Evolutionary conservation across 2,329 filamentous ascomycete species (phyloP).

Genomic region (Chaetomium sp.): DNA sequence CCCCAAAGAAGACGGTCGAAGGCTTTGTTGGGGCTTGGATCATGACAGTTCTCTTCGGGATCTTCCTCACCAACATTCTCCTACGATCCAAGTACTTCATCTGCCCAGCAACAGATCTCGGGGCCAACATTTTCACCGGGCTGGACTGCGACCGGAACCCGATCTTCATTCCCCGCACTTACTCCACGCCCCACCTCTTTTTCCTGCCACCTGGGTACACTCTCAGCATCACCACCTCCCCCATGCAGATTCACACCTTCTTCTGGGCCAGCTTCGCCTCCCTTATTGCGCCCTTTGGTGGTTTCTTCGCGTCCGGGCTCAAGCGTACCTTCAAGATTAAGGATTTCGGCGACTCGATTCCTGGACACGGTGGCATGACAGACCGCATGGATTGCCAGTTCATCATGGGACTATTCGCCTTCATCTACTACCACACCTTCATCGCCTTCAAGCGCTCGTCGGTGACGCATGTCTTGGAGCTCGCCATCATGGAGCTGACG

Average conservation of each 20-base stretch:
- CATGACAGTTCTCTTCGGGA: conserved; percentile 83
- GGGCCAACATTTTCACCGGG: conserved; percentile 86
- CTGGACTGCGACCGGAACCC: conserved; percentile 87
- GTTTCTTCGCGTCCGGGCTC: conserved; percentile 94
- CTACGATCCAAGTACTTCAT: conserved; percentile 95
- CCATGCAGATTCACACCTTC: conserved; percentile 90
- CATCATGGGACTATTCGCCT: conserved; percentile 98
- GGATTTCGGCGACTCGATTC: conserved; percentile 97
- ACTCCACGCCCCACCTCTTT: conserved; percentile 65
- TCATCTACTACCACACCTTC: conserved; percentile 98
- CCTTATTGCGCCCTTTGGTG: conserved; percentile 92
- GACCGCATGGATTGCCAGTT: conserved; percentile 99
- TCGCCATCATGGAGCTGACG: conserved; percentile 81
- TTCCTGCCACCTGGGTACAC: conserved; percentile 56
- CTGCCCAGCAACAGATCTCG: conserved; percentile 93
- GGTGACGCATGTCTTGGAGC: conserved; percentile 82
- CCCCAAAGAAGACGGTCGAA: conserved; percentile 98
- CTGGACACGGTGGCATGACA: conserved; percentile 94
- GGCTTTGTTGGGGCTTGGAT: conserved; percentile 96
- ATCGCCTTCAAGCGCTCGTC: conserved; percentile 82
- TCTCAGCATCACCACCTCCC: conserved; percentile 66
- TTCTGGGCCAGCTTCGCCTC: conserved; percentile 90
- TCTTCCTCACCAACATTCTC: conserved; percentile 74
- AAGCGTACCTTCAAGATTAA: conserved; percentile 99
- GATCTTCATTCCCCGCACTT: conserved; percentile 74